Evolutionary conservation across 208 protist genomes (phyloP).

Genomic region (Trypanosoma lewisi): DNA sequence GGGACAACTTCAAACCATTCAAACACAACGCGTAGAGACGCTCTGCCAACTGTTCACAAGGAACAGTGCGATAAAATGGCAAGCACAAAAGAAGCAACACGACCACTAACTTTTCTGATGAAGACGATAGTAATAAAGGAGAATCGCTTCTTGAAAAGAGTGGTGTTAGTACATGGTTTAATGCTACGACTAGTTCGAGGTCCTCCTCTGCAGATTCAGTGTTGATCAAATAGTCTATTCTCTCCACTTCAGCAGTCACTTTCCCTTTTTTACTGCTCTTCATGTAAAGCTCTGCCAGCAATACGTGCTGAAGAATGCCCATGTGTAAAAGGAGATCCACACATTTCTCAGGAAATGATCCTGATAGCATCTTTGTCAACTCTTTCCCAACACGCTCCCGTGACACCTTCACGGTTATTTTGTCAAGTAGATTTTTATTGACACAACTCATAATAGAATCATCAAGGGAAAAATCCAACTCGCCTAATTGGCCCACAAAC

Average conservation of each 20-base stretch:
- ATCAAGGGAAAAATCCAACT: conserved; percentile 85
- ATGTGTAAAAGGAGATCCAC: conserved; percentile 53
- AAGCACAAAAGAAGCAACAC: conserved; percentile 48
- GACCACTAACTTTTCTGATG: conserved; percentile 26
- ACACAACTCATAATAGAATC: conserved; percentile 46
- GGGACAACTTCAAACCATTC: conserved; percentile 77
- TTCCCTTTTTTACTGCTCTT: conserved; percentile 41
- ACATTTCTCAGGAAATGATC: conserved; percentile 52
- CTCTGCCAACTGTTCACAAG: conserved; percentile 31
- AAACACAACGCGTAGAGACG: conserved; percentile 65
- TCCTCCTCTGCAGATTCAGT: neutral
- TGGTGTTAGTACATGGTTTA: conserved; percentile 37
- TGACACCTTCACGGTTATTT: conserved; percentile 77
- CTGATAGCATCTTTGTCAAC: conserved; percentile 77
- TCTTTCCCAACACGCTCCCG: conserved; percentile 85
- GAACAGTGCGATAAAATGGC: conserved; percentile 42
- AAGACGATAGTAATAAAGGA: conserved; percentile 13
- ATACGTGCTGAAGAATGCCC: conserved; percentile 57
- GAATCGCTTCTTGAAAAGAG: conserved; percentile 28
- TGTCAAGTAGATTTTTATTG: conserved; percentile 43
- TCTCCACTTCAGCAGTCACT: conserved; percentile 41
- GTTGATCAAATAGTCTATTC: conserved; percentile 30
- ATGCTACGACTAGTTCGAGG: conserved; percentile 27
- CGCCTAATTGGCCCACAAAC: conserved; percentile 88
- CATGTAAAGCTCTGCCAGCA: conserved; percentile 65